Conservation (phyloP, 805 yeast genomes). For the Barnettozyma vustinii region DNA sequence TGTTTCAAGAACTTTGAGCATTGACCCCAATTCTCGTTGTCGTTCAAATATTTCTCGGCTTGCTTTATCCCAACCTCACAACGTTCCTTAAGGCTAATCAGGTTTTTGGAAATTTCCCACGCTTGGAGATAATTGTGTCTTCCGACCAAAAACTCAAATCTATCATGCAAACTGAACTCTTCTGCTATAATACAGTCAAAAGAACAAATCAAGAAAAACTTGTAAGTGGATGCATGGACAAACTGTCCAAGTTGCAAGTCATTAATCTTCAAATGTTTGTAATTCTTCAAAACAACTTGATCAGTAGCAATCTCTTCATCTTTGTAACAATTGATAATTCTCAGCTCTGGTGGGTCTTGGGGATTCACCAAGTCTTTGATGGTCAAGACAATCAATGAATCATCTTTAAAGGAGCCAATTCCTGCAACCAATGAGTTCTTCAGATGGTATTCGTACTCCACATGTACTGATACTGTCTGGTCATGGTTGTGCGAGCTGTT, state of each 20-base stretch:
- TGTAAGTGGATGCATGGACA: constrained; percentile 33
- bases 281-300: constrained; percentile 60
- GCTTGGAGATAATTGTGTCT: constrained; percentile 57
- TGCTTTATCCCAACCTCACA: constrained; percentile 53
- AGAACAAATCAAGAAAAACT: constrained; percentile 71
- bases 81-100: constrained; percentile 46
- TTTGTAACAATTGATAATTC: constrained; percentile 55
- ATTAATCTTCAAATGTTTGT: constrained; percentile 60
- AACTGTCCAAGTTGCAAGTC: constrained; percentile 68
- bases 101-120: constrained; percentile 66
- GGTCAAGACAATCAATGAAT: constrained; percentile 56
- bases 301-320: constrained; percentile 77
- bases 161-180: constrained; percentile 64
- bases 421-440: constrained; percentile 62
- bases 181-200: constrained; percentile 75
- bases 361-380: constrained; percentile 35
- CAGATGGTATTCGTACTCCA: constrained; percentile 34
- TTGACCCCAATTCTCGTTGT: constrained; percentile 45
- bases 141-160: constrained; percentile 65
- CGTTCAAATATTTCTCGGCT: constrained; percentile 37
- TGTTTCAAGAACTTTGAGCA: constrained; percentile 46
- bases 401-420: constrained; percentile 68
- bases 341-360: constrained; percentile 62
- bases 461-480: constrained; percentile 38
- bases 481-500: constrained; percentile 10